A percentile compares a stretch with the other conserved stretches of the same genome.
phyloP scores from a whole-genome alignment of 1,139 yeast species.

The Candida mesenterica region DNA sequence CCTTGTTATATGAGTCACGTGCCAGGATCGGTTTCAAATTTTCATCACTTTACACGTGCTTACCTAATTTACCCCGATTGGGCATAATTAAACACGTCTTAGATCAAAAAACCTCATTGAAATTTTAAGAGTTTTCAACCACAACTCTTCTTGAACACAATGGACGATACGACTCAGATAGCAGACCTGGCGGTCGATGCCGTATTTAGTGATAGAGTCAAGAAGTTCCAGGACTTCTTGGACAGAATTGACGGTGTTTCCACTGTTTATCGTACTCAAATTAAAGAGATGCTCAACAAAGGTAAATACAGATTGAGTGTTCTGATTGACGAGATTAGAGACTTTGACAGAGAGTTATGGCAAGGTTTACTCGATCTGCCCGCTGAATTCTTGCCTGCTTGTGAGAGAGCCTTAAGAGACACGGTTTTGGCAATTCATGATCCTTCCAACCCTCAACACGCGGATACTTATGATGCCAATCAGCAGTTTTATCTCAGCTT shows the following conservation, averaged over 20 bases:
- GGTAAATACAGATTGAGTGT: conserved; percentile 68
- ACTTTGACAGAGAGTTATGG: conserved; percentile 80
- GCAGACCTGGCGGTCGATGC: conserved; percentile 44
- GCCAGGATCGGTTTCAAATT: no score
- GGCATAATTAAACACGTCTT: conserved; percentile 34
- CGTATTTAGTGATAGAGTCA: conserved; percentile 74
- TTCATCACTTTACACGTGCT: not conserved
- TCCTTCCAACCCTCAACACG: conserved; percentile 48
- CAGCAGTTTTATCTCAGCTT: conserved; percentile 77
- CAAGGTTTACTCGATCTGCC: conserved; percentile 73
- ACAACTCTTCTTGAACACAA: no score
- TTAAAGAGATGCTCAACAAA: conserved; percentile 67
- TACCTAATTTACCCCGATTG: not conserved
- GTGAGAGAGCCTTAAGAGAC: conserved; percentile 83
- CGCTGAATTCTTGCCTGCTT: conserved; percentile 84
- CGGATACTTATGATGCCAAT: conserved; percentile 51
- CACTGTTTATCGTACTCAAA: conserved; percentile 65
- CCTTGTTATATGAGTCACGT: no score
- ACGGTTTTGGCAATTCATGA: conserved; percentile 69
- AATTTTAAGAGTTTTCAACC: no score
- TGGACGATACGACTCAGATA: conserved; percentile 22
- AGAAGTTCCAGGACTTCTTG: conserved; percentile 85
- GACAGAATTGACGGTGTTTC: conserved; percentile 50
- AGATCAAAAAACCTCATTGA: not conserved
- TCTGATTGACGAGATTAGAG: conserved; percentile 84